Evolutionary conservation across 2,329 filamentous ascomycete genomes (phyloP), one percentile per base, ranked within the genome.

Genomic region (Mycosphaerella sp.): DNA sequence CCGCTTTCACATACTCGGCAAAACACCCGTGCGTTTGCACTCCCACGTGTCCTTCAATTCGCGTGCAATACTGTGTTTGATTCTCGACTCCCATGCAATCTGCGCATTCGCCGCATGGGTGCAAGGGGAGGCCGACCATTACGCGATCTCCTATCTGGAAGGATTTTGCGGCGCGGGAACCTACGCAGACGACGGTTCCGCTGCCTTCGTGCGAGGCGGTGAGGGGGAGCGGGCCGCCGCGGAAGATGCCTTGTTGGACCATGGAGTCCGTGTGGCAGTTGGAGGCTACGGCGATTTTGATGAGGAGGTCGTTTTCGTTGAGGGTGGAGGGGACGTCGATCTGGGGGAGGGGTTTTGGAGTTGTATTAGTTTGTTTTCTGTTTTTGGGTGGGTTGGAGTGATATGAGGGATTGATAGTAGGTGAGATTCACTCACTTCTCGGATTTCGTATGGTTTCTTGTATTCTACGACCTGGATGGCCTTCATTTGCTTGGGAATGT

Each of bases 241-340:
- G n/a, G 62, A 82, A 76, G 41, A 72, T 64, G 42, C 80, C 80
- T 1, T 69, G 60, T 6, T 61, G 59, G 3, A 81, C 78, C 76
- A 82, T 79, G 54, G 66, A 65, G 67, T 84, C 80, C 0, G 81
- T 83, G 68, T 84, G 80, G 68, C 80, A 84, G 61, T 81, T 74
- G 1, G 78, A 80, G 8, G 78, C 79, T 13, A 79, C 78, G 49
- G 77, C 79, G 45, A 81, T 70, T 63, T 79, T 80, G 60, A 84
- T 71, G 32, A 83, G 73, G n/a, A 85, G 68, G 56, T 83, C 80
- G 56, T 77, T 60, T 0, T 75, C 71, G 4, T 67, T 64, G 13
- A 81, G 73, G 14, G 59, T 42, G 13, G 64, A 42, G 6, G 79
- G 79, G 1, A 76, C 72, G 10, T 73, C 70, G 28, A 82, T 8